Evolutionary conservation across 78 protist species (phyloP), one percentile per base, ranked within the genome.

Genomic region (Mastigamoeba balamuthi): DNA sequence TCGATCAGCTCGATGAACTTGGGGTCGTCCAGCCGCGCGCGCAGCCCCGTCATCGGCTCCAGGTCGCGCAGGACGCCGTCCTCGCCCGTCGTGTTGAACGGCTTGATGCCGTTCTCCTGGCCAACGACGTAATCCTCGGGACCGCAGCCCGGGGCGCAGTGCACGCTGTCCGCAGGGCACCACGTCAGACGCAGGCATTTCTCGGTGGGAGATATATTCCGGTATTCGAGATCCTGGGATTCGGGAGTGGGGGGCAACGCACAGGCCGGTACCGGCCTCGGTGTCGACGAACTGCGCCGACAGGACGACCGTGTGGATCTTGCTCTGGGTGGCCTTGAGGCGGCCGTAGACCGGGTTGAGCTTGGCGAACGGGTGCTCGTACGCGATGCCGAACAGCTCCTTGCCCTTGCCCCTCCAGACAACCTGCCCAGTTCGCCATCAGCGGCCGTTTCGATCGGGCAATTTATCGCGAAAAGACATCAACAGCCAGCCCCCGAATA

Each of bases 131-230:
- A 69, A 7, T 69, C 73, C 6, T 69, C 73, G 5, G 73, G 73
- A 4, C 73, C 73, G n/a, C 73, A 69, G 7, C 73, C 73, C 6
- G 73, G 73, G 44, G 44, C 41, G 36, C 41, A 69, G 44, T 58
- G 66, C 6, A 58, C 29, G 4, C 17, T n/a, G 4, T 28, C 66
- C 27, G 29, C 27, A 5, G 29, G 6, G 17, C 66, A 3, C 27
- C 66, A 58, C n/a, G n/a, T n/a, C n/a, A n/a, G n/a, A n/a, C n/a
- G n/a, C n/a, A n/a, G n/a, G n/a, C n/a, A n/a, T n/a, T n/a, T n/a
- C n/a, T n/a, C n/a, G n/a, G n/a, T n/a, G n/a, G n/a, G n/a, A n/a
- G n/a, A n/a, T n/a, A n/a, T n/a, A n/a, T n/a, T n/a, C n/a, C n/a
- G n/a, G n/a, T n/a, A n/a, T n/a, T n/a, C n/a, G n/a, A n/a, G n/a